phyloP scores from a whole-genome alignment of 139 green algal species.

The Chlamydomonas applanata region DNA sequence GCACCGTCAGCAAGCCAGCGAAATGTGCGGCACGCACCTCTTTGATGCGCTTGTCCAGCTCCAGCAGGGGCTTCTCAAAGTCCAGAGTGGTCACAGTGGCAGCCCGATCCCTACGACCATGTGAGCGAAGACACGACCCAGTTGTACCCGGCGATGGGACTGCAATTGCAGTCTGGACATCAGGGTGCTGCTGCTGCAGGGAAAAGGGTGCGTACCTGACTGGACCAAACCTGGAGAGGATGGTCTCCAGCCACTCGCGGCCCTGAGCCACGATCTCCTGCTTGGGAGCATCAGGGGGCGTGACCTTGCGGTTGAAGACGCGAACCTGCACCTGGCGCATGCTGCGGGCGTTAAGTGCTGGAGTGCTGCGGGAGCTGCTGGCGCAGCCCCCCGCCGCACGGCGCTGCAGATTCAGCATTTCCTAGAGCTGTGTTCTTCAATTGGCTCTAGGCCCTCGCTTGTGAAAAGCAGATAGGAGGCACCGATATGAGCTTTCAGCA shows the following conservation, averaged over 20 bases:
- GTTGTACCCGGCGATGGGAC: too few species aligned
- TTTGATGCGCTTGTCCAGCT: slow-evolving; percentile 96
- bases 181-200: too few species aligned
- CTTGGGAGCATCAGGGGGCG: slow-evolving; percentile 29
- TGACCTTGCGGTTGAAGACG: background rate
- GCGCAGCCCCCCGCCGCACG: background rate
- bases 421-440: background rate
- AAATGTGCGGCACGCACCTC: slow-evolving; percentile 66
- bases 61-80: slow-evolving; percentile 95
- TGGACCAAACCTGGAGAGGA: slow-evolving; percentile 75
- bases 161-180: too few species aligned
- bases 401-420: slow-evolving; percentile 10
- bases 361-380: background rate
- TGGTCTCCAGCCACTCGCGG: slow-evolving; percentile 61
- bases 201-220: slow-evolving; percentile 31
- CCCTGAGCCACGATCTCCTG: slow-evolving; percentile 18
- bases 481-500: too few species aligned
- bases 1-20: background rate
- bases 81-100: slow-evolving; percentile 73
- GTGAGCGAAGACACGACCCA: too few species aligned
- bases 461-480: too few species aligned
- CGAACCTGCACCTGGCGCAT: background rate
- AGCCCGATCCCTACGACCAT: slow-evolving; percentile 47
- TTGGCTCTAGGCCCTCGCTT: background rate
- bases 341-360: background rate